Conservation (phyloP, 768 basidiomycete genomes). For the Coprinellus micaceus region DNA sequence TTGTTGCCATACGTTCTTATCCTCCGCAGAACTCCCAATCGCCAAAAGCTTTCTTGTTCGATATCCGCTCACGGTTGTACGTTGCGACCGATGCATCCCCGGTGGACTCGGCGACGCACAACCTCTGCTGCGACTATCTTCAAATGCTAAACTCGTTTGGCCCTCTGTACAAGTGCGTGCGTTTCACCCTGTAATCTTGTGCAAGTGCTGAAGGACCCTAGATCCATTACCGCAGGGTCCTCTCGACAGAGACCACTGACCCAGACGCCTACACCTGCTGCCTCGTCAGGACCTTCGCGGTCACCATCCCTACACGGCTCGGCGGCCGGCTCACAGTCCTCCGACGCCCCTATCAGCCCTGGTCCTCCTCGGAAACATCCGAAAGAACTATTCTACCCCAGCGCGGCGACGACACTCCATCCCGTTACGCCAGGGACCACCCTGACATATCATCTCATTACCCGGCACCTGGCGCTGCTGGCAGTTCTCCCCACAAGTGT, state of each 20-base stretch:
- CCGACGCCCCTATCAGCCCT: conserved; percentile 16
- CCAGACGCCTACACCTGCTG: conserved; percentile 16
- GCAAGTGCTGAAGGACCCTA: conserved; percentile 1
- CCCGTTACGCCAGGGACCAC: conserved; percentile 64
- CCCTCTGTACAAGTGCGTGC: conserved; percentile 72
- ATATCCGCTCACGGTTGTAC: conserved; percentile 78
- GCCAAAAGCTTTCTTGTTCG: conserved; percentile 92
- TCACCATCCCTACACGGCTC: conserved; percentile 17
- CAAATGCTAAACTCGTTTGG: conserved; percentile 84
- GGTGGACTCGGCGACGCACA: conserved; percentile 84
- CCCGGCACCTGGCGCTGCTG: conserved; percentile 64
- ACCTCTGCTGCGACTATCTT: conserved; percentile 87
- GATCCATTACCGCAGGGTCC: conserved; percentile 9
- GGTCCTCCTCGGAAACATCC: conserved; percentile 17
- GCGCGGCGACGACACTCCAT: conserved; percentile 59
- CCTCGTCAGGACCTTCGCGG: conserved; percentile 23
- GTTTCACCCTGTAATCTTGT: background rate
- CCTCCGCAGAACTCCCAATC: conserved; percentile 79
- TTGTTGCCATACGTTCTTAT: background rate
- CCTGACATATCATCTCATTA: conserved; percentile 81
- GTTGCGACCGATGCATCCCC: conserved; percentile 93
- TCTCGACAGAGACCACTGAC: conserved; percentile 5
- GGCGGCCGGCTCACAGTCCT: conserved; percentile 15
- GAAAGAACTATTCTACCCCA: conserved; percentile 62
- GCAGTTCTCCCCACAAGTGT: conserved; percentile 71